These are phyloP conservation scores for Ophiocordyceps camponoti-rufipedis DNA, from an alignment of 2,329 filamentous ascomycete species.

Conservation along the genomic window DNA sequence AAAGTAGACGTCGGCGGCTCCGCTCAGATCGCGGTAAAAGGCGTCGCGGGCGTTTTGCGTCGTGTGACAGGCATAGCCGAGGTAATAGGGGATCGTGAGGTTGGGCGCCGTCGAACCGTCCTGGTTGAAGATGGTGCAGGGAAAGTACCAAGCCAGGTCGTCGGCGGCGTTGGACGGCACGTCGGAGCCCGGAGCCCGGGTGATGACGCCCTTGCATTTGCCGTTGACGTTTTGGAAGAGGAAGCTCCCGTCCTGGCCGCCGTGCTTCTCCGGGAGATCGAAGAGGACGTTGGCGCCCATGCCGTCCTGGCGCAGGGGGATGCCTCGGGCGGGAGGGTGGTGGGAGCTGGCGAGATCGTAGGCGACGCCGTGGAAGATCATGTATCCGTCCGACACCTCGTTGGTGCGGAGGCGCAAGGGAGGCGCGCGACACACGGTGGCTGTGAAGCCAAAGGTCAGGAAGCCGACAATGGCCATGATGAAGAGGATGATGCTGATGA, in stretches of 20 bases:
- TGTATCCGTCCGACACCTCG: constrained; percentile 61
- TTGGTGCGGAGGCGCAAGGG: constrained; percentile 63
- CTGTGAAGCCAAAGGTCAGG: constrained; percentile 90
- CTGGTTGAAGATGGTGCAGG: constrained; percentile 80
- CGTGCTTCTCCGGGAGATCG: constrained; percentile 64
- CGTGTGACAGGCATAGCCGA: constrained; percentile 82
- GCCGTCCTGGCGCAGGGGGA: constrained; percentile 34
- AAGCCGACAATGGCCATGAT: constrained; percentile 87
- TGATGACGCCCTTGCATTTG: constrained; percentile 84
- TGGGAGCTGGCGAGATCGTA: constrained; percentile 64
- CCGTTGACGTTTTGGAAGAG: constrained; percentile 98
- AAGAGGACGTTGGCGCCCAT: constrained; percentile 62
- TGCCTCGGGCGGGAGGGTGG: constrained; percentile 66
- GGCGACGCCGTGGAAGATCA: constrained; percentile 91
- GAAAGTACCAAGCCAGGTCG: constrained; percentile 90
- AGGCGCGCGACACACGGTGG: constrained; percentile 62
- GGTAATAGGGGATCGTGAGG: constrained; percentile 53
- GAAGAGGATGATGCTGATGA: constrained; percentile 80
- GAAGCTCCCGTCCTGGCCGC: constrained; percentile 88
- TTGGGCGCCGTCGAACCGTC: constrained; percentile 75
- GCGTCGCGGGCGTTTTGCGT: constrained; percentile 44
- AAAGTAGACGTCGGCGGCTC: constrained; percentile 79
- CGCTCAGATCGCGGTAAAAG: constrained; percentile 53
- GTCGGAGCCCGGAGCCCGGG: constrained; percentile 47
- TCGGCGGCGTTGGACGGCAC: constrained; percentile 58